These are phyloP conservation scores for Alternaria rosae DNA, from an alignment of 2,329 filamentous ascomycete species.

Conservation along the genomic window DNA sequence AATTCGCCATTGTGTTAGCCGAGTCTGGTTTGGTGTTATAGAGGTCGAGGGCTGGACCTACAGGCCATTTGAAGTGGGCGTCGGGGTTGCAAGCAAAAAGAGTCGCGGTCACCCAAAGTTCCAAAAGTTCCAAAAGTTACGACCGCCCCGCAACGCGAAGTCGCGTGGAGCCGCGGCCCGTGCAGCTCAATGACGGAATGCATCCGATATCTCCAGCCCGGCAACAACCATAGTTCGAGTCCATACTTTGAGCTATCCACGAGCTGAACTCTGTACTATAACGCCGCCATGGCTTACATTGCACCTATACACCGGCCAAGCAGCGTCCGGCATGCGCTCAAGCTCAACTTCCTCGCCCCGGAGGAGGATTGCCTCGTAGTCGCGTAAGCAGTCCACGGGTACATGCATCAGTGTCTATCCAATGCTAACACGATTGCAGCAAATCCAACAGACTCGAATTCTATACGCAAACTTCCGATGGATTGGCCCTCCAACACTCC, in stretches of 20 bases:
- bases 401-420: not conserved
- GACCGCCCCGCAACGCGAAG: conserved; percentile 31
- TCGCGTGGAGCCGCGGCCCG: conserved; percentile 28
- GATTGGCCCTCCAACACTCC: conserved; percentile 67
- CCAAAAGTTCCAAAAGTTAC: conserved; percentile 29
- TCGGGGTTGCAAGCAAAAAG: conserved; percentile 11
- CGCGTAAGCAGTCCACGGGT: conserved; percentile 67
- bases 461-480: conserved; percentile 73
- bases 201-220: conserved; percentile 28
- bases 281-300: conserved; percentile 81
- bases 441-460: conserved; percentile 88
- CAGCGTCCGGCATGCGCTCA: conserved; percentile 87
- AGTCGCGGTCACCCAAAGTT: conserved; percentile 8
- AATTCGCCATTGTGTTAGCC: conserved; percentile 12
- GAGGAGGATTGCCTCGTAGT: conserved; percentile 84
- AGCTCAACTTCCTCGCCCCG: conserved; percentile 75
- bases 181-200: conserved; percentile 38
- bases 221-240: conserved; percentile 1
- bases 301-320: conserved; percentile 92
- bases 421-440: conserved; percentile 47
- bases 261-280: conserved; percentile 18
- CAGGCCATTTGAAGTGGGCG: conserved; percentile 33
- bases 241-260: not conserved
- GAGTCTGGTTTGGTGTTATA: not conserved
- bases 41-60: conserved; percentile 24